A percentile compares a stretch with the other conserved stretches of the same genome.
Evolutionary conservation across 192 early-diverging fungal genomes (phyloP).

Genomic region (Coemansia furcata): DNA sequence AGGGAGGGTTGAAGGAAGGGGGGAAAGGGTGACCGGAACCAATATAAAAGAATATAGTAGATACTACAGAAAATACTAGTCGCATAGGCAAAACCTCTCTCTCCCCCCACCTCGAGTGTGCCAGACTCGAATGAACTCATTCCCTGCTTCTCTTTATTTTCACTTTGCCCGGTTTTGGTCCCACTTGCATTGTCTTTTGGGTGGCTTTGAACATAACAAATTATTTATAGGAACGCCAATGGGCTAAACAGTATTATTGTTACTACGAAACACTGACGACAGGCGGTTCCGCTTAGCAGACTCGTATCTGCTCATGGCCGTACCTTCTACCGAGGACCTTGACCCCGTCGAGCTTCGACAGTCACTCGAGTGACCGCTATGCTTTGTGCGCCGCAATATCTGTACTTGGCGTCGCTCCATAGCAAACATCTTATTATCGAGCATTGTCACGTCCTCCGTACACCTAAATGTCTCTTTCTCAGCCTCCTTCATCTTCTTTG

Average conservation of each 20-base stretch:
- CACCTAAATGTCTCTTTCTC: constrained; percentile 2
- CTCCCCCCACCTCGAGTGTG: neutral
- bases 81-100: neutral
- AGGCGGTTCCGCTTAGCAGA: constrained; percentile 28
- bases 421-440: constrained; percentile 36
- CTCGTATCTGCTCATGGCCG: constrained; percentile 17
- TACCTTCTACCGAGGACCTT: neutral
- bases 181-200: neutral
- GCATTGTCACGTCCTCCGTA: constrained; percentile 9
- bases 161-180: neutral
- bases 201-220: constrained; percentile 1
- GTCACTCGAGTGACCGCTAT: constrained; percentile 1
- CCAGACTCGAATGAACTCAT: neutral
- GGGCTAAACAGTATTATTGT: neutral
- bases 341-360: neutral
- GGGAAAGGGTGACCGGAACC: neutral
- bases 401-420: constrained; percentile 21
- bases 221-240: neutral
- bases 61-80: neutral
- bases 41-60: neutral
- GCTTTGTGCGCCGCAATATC: constrained; percentile 13
- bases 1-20: neutral
- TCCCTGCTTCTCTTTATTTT: neutral
- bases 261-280: constrained; percentile 27
- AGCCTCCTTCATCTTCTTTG: constrained; percentile 3